A percentile compares a stretch with the other conserved stretches of the same genome.
Evolutionary conservation across 345 rosid species (phyloP).

Genomic region (Salix udensis): DNA sequence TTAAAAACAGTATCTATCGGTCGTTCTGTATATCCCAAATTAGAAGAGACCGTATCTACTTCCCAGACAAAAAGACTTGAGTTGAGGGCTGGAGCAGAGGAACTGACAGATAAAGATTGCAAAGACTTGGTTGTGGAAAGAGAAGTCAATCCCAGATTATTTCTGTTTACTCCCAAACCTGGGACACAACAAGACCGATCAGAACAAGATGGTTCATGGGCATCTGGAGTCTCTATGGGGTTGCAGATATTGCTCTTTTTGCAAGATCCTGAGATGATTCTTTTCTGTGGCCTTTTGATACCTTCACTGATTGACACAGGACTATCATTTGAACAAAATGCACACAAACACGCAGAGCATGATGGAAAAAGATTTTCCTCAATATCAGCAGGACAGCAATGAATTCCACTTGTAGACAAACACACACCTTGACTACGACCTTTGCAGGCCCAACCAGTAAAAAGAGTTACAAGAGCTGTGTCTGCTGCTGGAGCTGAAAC

Average conservation of each 20-base stretch:
- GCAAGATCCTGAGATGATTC: slow-evolving; percentile 31
- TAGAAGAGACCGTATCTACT: slow-evolving; percentile 47
- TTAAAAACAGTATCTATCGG: slow-evolving; percentile 90
- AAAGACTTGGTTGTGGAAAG: slow-evolving; percentile 63
- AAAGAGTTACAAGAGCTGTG: slow-evolving; percentile 71
- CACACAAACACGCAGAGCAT: slow-evolving; percentile 41
- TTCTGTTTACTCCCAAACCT: slow-evolving; percentile 68
- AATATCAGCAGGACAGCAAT: slow-evolving; percentile 58
- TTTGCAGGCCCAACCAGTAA: slow-evolving; percentile 95
- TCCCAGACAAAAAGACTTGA: slow-evolving; percentile 91
- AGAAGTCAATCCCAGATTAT: slow-evolving; percentile 63
- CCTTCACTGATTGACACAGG: slow-evolving; percentile 28
- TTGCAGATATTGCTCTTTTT: slow-evolving; percentile 23
- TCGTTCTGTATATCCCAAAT: slow-evolving; percentile 44
- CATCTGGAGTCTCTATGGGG: slow-evolving; percentile 28
- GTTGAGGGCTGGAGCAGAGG: slow-evolving; percentile 69
- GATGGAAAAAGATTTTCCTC: slow-evolving; percentile 50
- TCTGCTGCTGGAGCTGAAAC: slow-evolving; percentile 63
- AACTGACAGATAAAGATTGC: slow-evolving; percentile 61
- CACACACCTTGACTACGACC: slow-evolving; percentile 63
- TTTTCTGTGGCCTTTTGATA: slow-evolving; percentile 45
- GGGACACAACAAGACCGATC: slow-evolving; percentile 75
- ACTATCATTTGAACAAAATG: slow-evolving; percentile 26
- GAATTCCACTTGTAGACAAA: slow-evolving; percentile 52
- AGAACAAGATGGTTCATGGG: slow-evolving; percentile 34